Evolutionary conservation across 1,139 yeast genomes (phyloP).

Genomic region (Taphrina deformans): DNA sequence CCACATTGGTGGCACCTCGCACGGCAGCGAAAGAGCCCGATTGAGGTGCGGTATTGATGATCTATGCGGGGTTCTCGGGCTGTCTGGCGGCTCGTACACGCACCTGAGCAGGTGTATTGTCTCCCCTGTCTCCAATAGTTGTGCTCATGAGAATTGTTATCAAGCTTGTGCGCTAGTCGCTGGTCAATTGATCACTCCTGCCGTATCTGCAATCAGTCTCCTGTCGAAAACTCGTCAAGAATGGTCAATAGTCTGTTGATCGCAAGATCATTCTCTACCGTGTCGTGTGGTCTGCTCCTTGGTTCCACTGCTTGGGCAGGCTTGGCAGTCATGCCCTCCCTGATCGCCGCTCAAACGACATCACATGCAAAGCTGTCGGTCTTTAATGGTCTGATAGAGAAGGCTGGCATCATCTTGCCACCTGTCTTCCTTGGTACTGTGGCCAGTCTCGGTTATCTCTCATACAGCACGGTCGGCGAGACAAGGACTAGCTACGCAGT

Average conservation of each 20-base stretch:
- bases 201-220: too few species aligned
- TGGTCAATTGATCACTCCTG: too few species aligned
- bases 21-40: too few species aligned
- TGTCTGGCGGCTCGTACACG: too few species aligned
- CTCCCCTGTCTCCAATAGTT: too few species aligned
- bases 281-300: slow-evolving; percentile 22
- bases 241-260: background rate
- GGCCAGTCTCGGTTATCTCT: slow-evolving; percentile 9
- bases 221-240: background rate
- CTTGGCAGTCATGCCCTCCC: slow-evolving; percentile 25
- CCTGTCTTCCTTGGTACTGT: slow-evolving; percentile 13
- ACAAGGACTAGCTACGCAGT: slow-evolving; percentile 2
- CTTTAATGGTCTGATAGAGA: slow-evolving; percentile 21
- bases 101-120: too few species aligned
- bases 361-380: slow-evolving; percentile 18
- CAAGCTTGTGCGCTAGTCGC: too few species aligned
- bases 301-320: slow-evolving; percentile 31
- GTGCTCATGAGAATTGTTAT: too few species aligned
- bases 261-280: slow-evolving; percentile 26
- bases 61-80: too few species aligned
- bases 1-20: too few species aligned
- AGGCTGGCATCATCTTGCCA: slow-evolving; percentile 13
- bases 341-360: slow-evolving; percentile 19
- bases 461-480: background rate
- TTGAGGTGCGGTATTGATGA: too few species aligned